Evolutionary conservation across 495 filamentous ascomycete genomes (phyloP).

Genomic region (Aspergillus conjunctus): DNA sequence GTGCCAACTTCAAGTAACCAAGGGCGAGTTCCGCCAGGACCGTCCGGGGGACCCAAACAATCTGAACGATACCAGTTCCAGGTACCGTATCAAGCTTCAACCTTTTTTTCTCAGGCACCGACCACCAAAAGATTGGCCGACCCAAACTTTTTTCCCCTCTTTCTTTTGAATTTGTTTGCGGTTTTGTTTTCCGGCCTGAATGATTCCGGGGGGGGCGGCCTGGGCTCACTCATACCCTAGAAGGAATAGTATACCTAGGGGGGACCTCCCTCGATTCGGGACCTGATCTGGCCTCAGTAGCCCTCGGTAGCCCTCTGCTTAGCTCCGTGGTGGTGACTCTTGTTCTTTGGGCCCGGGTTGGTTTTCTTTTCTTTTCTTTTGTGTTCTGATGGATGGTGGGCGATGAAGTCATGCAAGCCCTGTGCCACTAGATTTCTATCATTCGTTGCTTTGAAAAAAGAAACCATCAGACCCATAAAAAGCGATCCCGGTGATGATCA

Average conservation of each 20-base stretch:
- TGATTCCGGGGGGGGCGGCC: conserved; percentile 45
- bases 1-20: background rate
- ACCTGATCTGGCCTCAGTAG: background rate
- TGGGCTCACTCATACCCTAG: conserved; percentile 12
- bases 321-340: background rate
- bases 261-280: background rate
- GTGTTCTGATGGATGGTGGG: background rate
- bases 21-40: too few relatives aligned
- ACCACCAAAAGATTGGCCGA: conserved; percentile 26
- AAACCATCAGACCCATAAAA: background rate
- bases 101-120: conserved; percentile 15
- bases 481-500: background rate
- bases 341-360: background rate
- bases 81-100: conserved; percentile 22
- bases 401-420: background rate
- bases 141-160: conserved; percentile 28
- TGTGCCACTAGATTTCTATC: background rate
- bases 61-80: conserved; percentile 12
- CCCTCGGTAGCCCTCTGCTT: background rate
- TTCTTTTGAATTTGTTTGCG: conserved; percentile 25
- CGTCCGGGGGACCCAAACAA: conserved; percentile 8
- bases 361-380: conserved; percentile 1
- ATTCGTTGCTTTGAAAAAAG: background rate
- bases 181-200: conserved; percentile 21
- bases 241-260: conserved; percentile 1